A percentile compares a stretch with the other conserved stretches of the same genome.
phyloP scores from a whole-genome alignment of 2,329 filamentous ascomycete species.

The Ilyonectria sp. region DNA sequence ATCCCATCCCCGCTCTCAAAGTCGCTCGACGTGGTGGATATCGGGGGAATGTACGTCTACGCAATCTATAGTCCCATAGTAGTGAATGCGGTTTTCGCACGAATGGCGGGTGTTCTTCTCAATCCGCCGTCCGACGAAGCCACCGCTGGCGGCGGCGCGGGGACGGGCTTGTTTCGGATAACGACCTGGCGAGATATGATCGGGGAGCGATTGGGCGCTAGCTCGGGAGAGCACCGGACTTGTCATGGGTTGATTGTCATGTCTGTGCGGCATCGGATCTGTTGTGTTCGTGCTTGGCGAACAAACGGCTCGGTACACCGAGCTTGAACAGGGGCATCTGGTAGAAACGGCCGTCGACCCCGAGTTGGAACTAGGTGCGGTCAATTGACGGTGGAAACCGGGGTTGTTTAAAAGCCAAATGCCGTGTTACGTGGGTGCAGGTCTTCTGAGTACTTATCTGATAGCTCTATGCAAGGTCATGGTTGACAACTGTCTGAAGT shows the following conservation, averaged over 20 bases:
- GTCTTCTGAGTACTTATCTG: not conserved
- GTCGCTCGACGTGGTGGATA: conserved; percentile 32
- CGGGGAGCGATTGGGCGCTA: conserved; percentile 6
- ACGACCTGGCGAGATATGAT: conserved; percentile 11
- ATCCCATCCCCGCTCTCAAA: conserved; percentile 31
- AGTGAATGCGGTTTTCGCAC: conserved; percentile 36
- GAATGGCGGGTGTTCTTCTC: conserved; percentile 32
- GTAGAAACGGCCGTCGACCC: not conserved
- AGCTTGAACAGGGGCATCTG: not conserved
- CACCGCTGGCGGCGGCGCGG: conserved; percentile 13
- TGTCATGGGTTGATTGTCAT: conserved; percentile 19
- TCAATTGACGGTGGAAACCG: not conserved
- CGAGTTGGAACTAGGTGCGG: conserved; percentile 2
- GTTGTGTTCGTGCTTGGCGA: not conserved
- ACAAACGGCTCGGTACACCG: not conserved
- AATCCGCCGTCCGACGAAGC: conserved; percentile 14
- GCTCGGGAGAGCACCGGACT: not conserved
- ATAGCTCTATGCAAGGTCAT: not conserved
- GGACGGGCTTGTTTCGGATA: conserved; percentile 33
- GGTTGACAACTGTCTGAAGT: conserved; percentile 5
- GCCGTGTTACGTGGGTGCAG: not conserved
- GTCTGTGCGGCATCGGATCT: conserved; percentile 20
- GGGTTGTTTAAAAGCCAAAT: not conserved
- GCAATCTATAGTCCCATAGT: conserved; percentile 24
- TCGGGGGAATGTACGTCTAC: conserved; percentile 19